Evolutionary conservation across 805 yeast species (phyloP), one percentile per base, ranked within the genome.

Genomic region (Metschnikowia lochheadii): DNA sequence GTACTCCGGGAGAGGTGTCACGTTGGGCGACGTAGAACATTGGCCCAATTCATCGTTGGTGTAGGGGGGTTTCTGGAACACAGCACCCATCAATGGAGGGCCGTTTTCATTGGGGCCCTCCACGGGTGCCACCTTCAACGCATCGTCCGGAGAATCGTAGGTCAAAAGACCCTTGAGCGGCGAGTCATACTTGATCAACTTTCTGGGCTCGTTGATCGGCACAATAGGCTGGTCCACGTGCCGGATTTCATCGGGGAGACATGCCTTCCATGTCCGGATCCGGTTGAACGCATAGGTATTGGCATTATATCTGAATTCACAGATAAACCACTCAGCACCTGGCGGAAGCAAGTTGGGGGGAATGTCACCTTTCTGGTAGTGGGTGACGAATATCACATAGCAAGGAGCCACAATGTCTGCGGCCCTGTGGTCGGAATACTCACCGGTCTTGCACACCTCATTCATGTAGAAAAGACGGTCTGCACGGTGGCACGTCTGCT

Each of bases 191-290:
- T 85, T 84, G 63, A 83, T 83, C 64, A 87, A 76, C 56, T 81
- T 79, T 61, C 91, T 78, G 48, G 87, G 81, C 51, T 81, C 83
- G 49, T 63, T 68, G 46, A 92, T 77, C 6, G 92, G 90, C 36
- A 81, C 81, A 20, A 87, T 82, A 33, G 87, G 86, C 50, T 72
- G 75, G 62, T 91, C 97, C 61, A 88, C 92, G 49, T 76, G 74
- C 61, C 98, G 82, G 44, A 92, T 87, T 67, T 92, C 98, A 68
- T 94, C 98, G 0, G 99, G 99, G 57, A 94, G 77, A 74, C 98
- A 94, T 6, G 97, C 97, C 68, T 89, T 92, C 99, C 99, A 94
- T 2, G 99, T 92, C 63, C 98, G 81, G 61, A 94, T 94, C 64
- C 92, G 87, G 69, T 92, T 94, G 76, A 94, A 94, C 29, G 84